These are phyloP conservation scores for Citrus trifoliata DNA, from an alignment of 345 rosid species.

Conservation along the genomic window DNA sequence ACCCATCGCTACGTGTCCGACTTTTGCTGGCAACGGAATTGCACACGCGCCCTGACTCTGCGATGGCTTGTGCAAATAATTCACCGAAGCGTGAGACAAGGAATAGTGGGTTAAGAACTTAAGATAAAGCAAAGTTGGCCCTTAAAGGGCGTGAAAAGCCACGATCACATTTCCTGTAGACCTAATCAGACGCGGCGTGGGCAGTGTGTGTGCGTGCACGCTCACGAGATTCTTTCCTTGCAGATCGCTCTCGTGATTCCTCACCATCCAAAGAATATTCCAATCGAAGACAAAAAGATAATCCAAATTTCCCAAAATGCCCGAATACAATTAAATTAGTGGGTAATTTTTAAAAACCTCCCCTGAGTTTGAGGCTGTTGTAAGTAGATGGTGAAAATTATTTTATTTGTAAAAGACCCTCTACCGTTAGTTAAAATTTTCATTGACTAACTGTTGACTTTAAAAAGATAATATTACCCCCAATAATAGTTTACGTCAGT, in stretches of 20 bases:
- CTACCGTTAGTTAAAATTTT: too few relatives aligned
- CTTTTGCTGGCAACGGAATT: background rate
- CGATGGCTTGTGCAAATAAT: background rate
- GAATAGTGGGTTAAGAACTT: conserved; percentile 4
- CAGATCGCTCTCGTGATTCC: conserved; percentile 6
- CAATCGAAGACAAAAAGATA: background rate
- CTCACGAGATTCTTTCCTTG: conserved; percentile 19
- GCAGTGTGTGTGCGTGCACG: conserved; percentile 1
- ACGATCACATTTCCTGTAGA: background rate
- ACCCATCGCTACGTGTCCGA: background rate
- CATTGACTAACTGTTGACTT: too few relatives aligned
- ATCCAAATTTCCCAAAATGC: background rate
- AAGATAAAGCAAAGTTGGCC: conserved; percentile 1
- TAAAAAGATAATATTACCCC: too few relatives aligned
- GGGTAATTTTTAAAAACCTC: too few relatives aligned
- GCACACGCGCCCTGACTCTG: background rate
- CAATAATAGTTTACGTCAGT: too few relatives aligned
- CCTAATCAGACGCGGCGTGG: conserved; percentile 18
- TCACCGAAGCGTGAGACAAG: background rate
- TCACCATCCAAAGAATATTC: conserved; percentile 10
- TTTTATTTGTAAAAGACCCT: too few relatives aligned
- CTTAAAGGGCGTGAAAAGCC: conserved; percentile 19
- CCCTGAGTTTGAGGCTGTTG: too few relatives aligned
- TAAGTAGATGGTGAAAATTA: too few relatives aligned
- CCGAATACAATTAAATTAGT: background rate